Percentiles rank a stretch among this genome's conserved stretches.
Evolutionary conservation across 192 early-diverging fungal genomes (phyloP).

Genomic region (Spizellomyces sp.): DNA sequence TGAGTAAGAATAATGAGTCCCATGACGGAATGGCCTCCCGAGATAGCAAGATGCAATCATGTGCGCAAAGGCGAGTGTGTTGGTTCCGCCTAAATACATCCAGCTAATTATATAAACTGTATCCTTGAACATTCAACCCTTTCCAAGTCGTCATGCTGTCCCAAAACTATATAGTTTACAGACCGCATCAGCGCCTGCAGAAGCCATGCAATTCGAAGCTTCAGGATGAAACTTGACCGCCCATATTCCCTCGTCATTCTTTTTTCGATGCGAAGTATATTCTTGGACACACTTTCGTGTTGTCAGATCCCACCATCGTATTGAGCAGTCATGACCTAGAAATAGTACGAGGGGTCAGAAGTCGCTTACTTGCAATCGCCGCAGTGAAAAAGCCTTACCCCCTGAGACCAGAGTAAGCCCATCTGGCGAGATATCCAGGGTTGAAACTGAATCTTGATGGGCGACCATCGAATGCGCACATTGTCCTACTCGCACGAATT

Average conservation of each 20-base stretch:
- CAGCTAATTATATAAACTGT: no score
- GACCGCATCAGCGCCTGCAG: slow-evolving; percentile 28
- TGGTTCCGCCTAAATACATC: no score
- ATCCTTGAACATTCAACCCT: no score
- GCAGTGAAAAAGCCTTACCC: slow-evolving; percentile 40
- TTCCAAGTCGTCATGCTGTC: no score
- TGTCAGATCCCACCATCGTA: slow-evolving; percentile 77
- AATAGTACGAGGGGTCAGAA: slow-evolving; percentile 7
- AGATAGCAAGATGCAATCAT: no score
- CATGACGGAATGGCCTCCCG: no score
- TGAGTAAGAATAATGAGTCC: no score
- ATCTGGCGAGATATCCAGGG: slow-evolving; percentile 64
- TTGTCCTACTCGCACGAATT: slow-evolving; percentile 44
- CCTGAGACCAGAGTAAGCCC: slow-evolving; percentile 67
- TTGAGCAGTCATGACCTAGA: slow-evolving; percentile 72
- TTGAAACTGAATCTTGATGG: slow-evolving; percentile 68
- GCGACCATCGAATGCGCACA: slow-evolving; percentile 65
- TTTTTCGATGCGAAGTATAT: slow-evolving; percentile 64
- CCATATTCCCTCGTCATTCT: slow-evolving; percentile 77
- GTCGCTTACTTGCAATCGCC: not conserved
- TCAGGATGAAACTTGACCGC: slow-evolving; percentile 28
- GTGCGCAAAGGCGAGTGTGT: no score
- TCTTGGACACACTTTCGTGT: slow-evolving; percentile 71
- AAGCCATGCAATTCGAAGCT: slow-evolving; percentile 10
- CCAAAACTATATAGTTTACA: slow-evolving; percentile 23